phyloP scores from a whole-genome alignment of 2,329 filamentous ascomycete genomes.

The Epichloe bromicola region DNA sequence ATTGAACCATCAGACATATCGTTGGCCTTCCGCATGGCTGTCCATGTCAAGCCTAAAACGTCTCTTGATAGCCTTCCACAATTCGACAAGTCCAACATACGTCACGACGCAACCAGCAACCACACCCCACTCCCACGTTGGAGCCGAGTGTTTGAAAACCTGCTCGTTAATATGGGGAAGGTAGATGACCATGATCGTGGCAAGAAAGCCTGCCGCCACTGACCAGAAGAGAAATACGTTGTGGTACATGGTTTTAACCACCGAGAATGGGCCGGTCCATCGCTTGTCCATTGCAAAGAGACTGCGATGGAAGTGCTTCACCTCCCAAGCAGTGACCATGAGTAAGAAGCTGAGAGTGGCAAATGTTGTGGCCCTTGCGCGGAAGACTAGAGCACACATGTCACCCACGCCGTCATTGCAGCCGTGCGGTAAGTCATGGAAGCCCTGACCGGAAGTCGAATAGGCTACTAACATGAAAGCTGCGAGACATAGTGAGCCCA shows the following conservation, averaged over 20 bases:
- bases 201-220: constrained; percentile 44
- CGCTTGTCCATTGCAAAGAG: constrained; percentile 53
- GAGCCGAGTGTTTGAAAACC: constrained; percentile 57
- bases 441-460: constrained; percentile 28
- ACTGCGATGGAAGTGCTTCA: constrained; percentile 56
- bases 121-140: constrained; percentile 61
- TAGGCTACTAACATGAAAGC: constrained; percentile 50
- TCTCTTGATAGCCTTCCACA: constrained; percentile 58
- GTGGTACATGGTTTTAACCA: constrained; percentile 49
- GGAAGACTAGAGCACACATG: constrained; percentile 44
- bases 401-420: constrained; percentile 44
- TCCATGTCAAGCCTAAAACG: constrained; percentile 24
- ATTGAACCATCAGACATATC: constrained; percentile 1
- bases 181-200: constrained; percentile 52
- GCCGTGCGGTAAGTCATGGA: constrained; percentile 34
- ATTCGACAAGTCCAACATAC: constrained; percentile 52
- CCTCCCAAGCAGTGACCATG: constrained; percentile 59
- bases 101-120: constrained; percentile 44
- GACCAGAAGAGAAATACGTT: constrained; percentile 57
- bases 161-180: constrained; percentile 51
- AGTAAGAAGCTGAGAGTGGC: constrained; percentile 56
- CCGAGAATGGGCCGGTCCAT: constrained; percentile 34
- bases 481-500: constrained; percentile 48
- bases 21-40: constrained; percentile 4
- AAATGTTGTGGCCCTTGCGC: constrained; percentile 55